Conservation (phyloP, 495 filamentous ascomycete genomes). For the Gamarada debralockiae region DNA sequence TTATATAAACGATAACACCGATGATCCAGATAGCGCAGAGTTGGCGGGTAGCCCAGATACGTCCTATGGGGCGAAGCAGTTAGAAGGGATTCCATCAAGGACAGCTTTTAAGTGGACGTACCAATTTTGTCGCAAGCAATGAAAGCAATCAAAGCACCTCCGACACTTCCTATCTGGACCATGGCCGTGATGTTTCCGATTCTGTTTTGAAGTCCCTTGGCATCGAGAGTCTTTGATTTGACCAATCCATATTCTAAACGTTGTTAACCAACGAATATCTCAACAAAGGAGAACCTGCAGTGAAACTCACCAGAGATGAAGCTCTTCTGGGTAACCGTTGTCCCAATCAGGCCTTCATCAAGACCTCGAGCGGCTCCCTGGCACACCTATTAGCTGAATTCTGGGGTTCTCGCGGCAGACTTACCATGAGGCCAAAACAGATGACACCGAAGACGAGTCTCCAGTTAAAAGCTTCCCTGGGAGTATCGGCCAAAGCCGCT, state of each 20-base stretch:
- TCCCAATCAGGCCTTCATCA: constrained; percentile 68
- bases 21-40: constrained; percentile 63
- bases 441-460: no score
- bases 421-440: no score
- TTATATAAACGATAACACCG: constrained; percentile 66
- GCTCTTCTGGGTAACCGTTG: constrained; percentile 56
- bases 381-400: no score
- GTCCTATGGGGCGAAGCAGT: constrained; percentile 59
- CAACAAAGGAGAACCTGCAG: no score
- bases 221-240: constrained; percentile 47
- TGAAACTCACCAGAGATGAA: no score
- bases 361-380: constrained; percentile 64
- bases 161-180: constrained; percentile 68
- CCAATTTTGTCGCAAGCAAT: neutral
- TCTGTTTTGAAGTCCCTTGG: constrained; percentile 55
- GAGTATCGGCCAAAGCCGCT: no score
- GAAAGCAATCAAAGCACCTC: constrained; percentile 55
- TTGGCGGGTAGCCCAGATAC: constrained; percentile 65
- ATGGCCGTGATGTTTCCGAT: constrained; percentile 68
- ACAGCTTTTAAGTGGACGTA: neutral
- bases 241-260: constrained; percentile 55
- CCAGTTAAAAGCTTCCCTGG: no score
- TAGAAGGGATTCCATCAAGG: constrained; percentile 59
- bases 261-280: no score
- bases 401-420: no score